Percentiles rank a stretch among this genome's conserved stretches.
These are phyloP conservation scores for Lepidium africanum DNA, from an alignment of 345 rosid species.

Conservation along the genomic window DNA sequence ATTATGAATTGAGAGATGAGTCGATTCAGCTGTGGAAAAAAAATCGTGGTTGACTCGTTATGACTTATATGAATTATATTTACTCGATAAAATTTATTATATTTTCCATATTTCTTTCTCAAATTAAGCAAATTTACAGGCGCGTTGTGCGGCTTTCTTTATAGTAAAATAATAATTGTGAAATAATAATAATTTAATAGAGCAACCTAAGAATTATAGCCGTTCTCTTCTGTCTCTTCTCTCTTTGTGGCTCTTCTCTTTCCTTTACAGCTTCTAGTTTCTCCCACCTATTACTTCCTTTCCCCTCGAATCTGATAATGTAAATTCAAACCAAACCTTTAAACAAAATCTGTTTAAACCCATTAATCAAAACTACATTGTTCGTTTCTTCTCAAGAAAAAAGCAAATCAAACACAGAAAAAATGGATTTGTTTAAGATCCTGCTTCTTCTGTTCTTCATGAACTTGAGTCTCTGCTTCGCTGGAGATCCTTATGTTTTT, in stretches of 20 bases:
- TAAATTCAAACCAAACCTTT: conserved; percentile 15
- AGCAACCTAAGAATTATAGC: conserved; percentile 17
- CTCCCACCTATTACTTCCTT: conserved; percentile 13
- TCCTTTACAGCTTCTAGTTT: conserved; percentile 23
- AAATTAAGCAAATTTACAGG: conserved; percentile 17
- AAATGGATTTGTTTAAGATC: conserved; percentile 48
- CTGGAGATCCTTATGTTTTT: conserved; percentile 66
- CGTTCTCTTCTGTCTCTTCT: conserved; percentile 14
- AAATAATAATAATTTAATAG: not conserved
- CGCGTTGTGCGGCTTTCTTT: conserved; percentile 25
- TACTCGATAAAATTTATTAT: not conserved
- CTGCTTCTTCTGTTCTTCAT: conserved; percentile 39
- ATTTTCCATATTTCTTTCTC: not conserved
- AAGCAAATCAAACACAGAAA: not conserved
- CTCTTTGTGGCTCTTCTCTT: conserved; percentile 11
- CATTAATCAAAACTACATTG: not conserved
- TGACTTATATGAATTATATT: no score
- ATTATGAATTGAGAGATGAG: no score
- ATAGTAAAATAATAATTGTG: not conserved
- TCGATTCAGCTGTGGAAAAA: no score
- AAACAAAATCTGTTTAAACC: not conserved
- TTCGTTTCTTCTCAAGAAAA: conserved; percentile 13
- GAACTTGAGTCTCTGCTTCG: conserved; percentile 44
- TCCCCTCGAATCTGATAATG: conserved; percentile 21
- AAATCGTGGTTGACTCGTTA: no score